These are phyloP conservation scores for Chrysoporthe cubensis DNA, from an alignment of 2,329 filamentous ascomycete genomes.

Conservation along the genomic window DNA sequence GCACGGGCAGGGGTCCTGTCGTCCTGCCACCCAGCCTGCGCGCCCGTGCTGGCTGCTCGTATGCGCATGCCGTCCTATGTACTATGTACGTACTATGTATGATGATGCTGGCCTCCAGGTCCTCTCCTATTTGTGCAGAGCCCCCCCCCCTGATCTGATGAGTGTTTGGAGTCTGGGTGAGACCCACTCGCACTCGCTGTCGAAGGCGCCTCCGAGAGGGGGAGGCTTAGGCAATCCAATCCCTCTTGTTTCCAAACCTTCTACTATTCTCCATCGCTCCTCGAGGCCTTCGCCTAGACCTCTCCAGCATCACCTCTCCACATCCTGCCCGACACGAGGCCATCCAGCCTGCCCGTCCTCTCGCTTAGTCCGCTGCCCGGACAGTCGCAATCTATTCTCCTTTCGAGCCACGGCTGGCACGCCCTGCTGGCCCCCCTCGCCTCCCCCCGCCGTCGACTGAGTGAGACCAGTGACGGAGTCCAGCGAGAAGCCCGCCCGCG, in stretches of 20 bases:
- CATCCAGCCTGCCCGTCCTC: background rate
- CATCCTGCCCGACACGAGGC: background rate
- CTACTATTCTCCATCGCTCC: background rate
- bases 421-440: background rate
- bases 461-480: slow-evolving; percentile 22
- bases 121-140: background rate
- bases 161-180: slow-evolving; percentile 1
- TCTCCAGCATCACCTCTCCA: slow-evolving; percentile 8
- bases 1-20: no score
- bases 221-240: slow-evolving; percentile 8
- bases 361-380: slow-evolving; percentile 14
- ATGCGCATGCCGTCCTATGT: no score
- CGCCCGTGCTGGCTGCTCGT: no score
- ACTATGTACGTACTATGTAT: background rate
- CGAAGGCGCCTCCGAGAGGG: slow-evolving; percentile 7
- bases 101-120: background rate
- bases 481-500: background rate
- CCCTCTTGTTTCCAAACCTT: slow-evolving; percentile 12
- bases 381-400: slow-evolving; percentile 6
- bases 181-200: background rate
- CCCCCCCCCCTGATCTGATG: background rate
- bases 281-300: slow-evolving; percentile 13
- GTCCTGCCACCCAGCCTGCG: no score
- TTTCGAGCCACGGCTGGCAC: background rate
- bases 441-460: slow-evolving; percentile 14